phyloP scores from a whole-genome alignment of 2,329 filamentous ascomycete genomes.

The Xylariales sp. region DNA sequence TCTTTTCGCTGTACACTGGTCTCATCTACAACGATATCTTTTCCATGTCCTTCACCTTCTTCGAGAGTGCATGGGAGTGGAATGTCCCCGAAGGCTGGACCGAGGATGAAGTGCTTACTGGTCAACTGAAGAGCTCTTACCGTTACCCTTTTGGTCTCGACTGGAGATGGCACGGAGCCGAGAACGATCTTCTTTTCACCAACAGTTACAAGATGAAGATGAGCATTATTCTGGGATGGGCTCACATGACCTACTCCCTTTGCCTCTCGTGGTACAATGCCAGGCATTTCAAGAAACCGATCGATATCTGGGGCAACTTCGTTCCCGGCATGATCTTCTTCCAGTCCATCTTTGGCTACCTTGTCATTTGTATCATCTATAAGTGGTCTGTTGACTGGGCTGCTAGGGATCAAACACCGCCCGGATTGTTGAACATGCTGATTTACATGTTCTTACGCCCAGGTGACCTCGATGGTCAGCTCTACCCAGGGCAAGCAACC shows the following conservation, averaged over 20 bases:
- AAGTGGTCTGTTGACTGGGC: constrained; percentile 94
- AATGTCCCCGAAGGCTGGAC: constrained; percentile 62
- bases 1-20: constrained; percentile 96
- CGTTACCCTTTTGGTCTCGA: constrained; percentile 95
- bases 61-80: constrained; percentile 87
- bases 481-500: constrained; percentile 72
- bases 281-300: constrained; percentile 86
- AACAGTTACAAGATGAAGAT: constrained; percentile 99
- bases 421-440: constrained; percentile 94
- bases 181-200: constrained; percentile 91
- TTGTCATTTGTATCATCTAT: constrained; percentile 90
- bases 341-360: constrained; percentile 96
- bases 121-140: constrained; percentile 65
- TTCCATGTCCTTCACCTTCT: constrained; percentile 86
- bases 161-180: constrained; percentile 93
- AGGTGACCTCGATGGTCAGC: constrained; percentile 64
- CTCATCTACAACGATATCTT: constrained; percentile 98
- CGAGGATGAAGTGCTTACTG: constrained; percentile 59
- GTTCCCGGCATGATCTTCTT: constrained; percentile 99
- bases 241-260: constrained; percentile 97
- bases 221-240: constrained; percentile 95
- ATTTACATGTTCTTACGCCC: constrained; percentile 99
- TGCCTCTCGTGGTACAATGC: constrained; percentile 92
- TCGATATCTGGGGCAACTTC: constrained; percentile 98
- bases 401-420: constrained; percentile 62